Percentiles rank a stretch among this genome's conserved stretches.
Evolutionary conservation across 306 rosid species (phyloP).

Genomic region (Elaeagnus macrophylla): DNA sequence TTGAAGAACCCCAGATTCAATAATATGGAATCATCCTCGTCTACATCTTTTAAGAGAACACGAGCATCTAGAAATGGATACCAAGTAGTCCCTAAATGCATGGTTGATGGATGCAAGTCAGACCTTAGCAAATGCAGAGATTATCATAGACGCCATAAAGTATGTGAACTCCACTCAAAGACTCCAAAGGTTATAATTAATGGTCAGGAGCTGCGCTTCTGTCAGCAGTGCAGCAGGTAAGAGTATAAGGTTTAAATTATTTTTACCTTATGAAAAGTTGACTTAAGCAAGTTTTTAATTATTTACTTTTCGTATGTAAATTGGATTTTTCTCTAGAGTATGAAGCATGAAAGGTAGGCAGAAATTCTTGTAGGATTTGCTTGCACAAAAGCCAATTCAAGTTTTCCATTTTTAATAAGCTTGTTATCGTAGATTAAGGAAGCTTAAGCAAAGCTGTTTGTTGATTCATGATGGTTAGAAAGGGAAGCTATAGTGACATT

Average conservation of each 20-base stretch:
- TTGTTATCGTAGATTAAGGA: too few relatives aligned
- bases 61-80: constrained; percentile 34
- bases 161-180: constrained; percentile 76
- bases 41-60: constrained; percentile 43
- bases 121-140: constrained; percentile 82
- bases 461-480: too few relatives aligned
- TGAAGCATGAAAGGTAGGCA: too few relatives aligned
- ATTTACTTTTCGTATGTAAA: too few relatives aligned
- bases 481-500: too few relatives aligned
- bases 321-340: too few relatives aligned
- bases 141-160: constrained; percentile 74
- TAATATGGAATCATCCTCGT: constrained; percentile 21
- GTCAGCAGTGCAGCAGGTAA: constrained; percentile 97
- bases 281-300: too few relatives aligned
- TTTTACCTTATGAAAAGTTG: too few relatives aligned
- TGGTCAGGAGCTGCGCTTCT: constrained; percentile 70
- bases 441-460: too few relatives aligned
- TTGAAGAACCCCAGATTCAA: constrained; percentile 1
- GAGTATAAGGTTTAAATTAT: not conserved
- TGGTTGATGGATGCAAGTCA: constrained; percentile 67
- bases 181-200: constrained; percentile 56
- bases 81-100: constrained; percentile 39
- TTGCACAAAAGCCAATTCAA: too few relatives aligned
- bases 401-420: too few relatives aligned
- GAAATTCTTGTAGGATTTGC: too few relatives aligned